phyloP scores from a whole-genome alignment of 1,139 yeast genomes.

The Saccharomyces hybrid region DNA sequence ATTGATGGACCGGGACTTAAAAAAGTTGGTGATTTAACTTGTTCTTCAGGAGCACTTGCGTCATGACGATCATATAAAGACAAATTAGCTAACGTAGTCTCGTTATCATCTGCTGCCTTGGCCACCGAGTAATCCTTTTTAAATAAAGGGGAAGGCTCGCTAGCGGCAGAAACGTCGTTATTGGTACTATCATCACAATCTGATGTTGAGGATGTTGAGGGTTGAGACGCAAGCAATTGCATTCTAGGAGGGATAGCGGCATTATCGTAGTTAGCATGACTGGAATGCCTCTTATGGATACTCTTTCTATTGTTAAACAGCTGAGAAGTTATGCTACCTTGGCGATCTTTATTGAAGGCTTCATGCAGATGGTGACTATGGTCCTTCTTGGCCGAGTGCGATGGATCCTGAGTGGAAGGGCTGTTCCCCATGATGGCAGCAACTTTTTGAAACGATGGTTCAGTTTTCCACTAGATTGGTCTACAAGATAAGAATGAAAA shows the following conservation, averaged over 20 bases:
- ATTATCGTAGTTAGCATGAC: not conserved
- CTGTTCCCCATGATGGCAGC: slow-evolving; percentile 12
- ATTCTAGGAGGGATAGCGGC: not conserved
- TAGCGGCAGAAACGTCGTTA: not conserved
- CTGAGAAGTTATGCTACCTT: slow-evolving; percentile 21
- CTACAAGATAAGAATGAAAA: not conserved
- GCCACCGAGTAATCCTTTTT: slow-evolving; percentile 18
- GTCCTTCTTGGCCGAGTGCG: slow-evolving; percentile 1
- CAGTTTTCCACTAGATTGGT: not conserved
- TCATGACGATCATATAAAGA: not conserved
- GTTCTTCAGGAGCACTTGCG: not conserved
- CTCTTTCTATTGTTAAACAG: slow-evolving; percentile 18
- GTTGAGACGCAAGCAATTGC: not conserved
- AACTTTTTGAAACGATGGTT: not conserved
- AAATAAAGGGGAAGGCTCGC: slow-evolving; percentile 7
- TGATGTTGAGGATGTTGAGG: not conserved
- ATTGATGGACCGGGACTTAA: slow-evolving; percentile 21
- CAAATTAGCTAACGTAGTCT: not conserved
- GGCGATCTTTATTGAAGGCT: slow-evolving; percentile 8
- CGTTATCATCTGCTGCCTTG: slow-evolving; percentile 2
- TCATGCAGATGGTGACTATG: not conserved
- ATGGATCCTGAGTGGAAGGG: slow-evolving; percentile 9
- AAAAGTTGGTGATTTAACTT: slow-evolving; percentile 8
- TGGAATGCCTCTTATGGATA: slow-evolving; percentile 7
- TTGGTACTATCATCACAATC: not conserved